Base-by-base conservation (phyloP, 495 filamentous ascomycete genomes). In the Penicillium nucicola region DNA sequence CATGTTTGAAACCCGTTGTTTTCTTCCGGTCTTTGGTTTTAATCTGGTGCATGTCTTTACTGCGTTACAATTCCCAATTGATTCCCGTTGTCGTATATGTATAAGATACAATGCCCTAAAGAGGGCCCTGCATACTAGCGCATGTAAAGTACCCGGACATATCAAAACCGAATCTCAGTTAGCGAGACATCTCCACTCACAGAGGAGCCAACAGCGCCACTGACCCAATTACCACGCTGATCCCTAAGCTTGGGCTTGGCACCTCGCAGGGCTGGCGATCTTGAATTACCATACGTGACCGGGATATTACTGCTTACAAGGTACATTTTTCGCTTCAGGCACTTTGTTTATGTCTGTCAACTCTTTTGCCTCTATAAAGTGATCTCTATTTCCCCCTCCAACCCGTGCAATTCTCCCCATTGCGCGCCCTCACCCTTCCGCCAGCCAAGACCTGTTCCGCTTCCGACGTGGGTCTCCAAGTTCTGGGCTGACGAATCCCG, bases 401-500 rank as follows among this genome's bases (percentile, higher is more conserved):
- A 13, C 7, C 23, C 14, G 5, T 32, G 15, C 11, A 28, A 28
- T 18, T 18, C 11, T 43, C 25, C 11, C 5, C 7, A 31, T 15
- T 28, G 33, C 22, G 35, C 45, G 38, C 44, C n/a, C 38, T 17
- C 23, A 2, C 25, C 19, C 52, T 28, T 45, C 58, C 56, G 52
- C 49, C 42, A 37, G 59, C 59, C 59, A 62, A 62, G 59, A 55
- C 56, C 19, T 11, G 15, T 52, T 60, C 59, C 59, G 59, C 56
- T 54, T 43, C 42, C 28, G 25, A 52, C 53, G 60, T 62, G 62
- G 60, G 60, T 53, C 62, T 34, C 19, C 19, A 52, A 60, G 53
- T 48, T 48, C 52, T 55, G 34, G 62, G 62, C 62, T 65, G 62
- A 63, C 62, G 62, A 65, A 60, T 65, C 59, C 62, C 62, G 62